phyloP scores from a whole-genome alignment of 805 yeast species.

The Maudiozyma barnettii region DNA sequence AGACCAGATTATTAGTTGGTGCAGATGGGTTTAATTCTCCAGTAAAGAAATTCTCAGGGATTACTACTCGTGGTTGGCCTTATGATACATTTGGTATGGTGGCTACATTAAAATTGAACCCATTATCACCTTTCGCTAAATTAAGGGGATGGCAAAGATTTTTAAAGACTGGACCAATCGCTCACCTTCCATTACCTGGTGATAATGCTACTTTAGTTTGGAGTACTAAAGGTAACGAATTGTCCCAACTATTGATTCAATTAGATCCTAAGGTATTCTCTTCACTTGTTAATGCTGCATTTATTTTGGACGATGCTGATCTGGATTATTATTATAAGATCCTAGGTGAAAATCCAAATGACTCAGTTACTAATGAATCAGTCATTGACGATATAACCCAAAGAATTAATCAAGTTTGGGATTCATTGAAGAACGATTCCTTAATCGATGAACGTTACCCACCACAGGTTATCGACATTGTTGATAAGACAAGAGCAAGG shows the following conservation, averaged over 20 bases:
- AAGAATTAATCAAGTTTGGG: constrained; percentile 39
- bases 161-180: constrained; percentile 85
- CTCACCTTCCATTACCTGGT: constrained; percentile 79
- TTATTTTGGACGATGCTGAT: constrained; percentile 70
- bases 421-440: constrained; percentile 28
- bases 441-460: constrained; percentile 58
- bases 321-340: constrained; percentile 54
- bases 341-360: constrained; percentile 26
- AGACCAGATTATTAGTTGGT: constrained; percentile 75
- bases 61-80: constrained; percentile 86
- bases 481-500: constrained; percentile 62
- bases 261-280: constrained; percentile 56
- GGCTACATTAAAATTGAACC: constrained; percentile 69
- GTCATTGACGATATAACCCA: constrained; percentile 62
- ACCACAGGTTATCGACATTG: constrained; percentile 49
- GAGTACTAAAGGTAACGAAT: constrained; percentile 75
- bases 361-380: constrained; percentile 28
- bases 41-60: constrained; percentile 70
- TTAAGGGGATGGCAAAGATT: constrained; percentile 89
- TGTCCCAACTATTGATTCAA: constrained; percentile 52
- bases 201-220: constrained; percentile 88
- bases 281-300: constrained; percentile 73
- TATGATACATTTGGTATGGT: constrained; percentile 88
- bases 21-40: constrained; percentile 97
- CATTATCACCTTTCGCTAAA: constrained; percentile 61